Evolutionary conservation across 768 basidiomycete genomes (phyloP), one percentile per base, ranked within the genome.

Genomic region (Megacollybia marginata): DNA sequence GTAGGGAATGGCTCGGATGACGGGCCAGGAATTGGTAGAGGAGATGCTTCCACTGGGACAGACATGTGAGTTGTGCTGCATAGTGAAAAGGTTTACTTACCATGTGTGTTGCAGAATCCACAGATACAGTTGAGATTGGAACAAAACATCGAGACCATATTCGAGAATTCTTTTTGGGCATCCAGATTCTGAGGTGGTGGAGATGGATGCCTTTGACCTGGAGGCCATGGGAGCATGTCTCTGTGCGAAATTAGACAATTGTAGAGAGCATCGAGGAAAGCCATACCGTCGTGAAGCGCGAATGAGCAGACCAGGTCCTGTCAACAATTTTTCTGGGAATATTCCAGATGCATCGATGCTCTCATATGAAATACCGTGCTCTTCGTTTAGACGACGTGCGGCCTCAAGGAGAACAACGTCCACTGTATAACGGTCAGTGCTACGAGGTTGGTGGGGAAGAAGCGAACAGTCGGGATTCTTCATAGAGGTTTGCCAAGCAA

Each of bases 401-500:
- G 76, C 65, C 58, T 83, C 78, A 2, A 74, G 55, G 2, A 74
- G 61, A 7, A 87, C 71, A 13, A 72, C 64, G 60, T 82, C 77
- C 55, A 70, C 76, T 79, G 48, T 16, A 46, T 19, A 46, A 44
- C 42, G 36, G 35, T 33, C 40, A 23, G 46, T 46, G 44, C 28
- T 28, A 38, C 46, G 34, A 46, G 19, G 34, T 19, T n/a, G 42
- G 32, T 18, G 28, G 15, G 10, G 9, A 12, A 42, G 9, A 19
- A 44, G 20, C 33, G 12, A 11, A 38, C 38, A 34, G 13, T 40
- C 12, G 57, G 72, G 60, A 53, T 76, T 77, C 50, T 52, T 78
- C 73, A 28, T 71, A 67, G 54, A 71, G 12, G 43, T 53, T 53
- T 79, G 72, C 85, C 86, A 88, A 0, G 72, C 71, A 47, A 80